Base-by-base conservation (phyloP, 2,329 filamentous ascomycete genomes). In the Colletotrichum lupini region DNA sequence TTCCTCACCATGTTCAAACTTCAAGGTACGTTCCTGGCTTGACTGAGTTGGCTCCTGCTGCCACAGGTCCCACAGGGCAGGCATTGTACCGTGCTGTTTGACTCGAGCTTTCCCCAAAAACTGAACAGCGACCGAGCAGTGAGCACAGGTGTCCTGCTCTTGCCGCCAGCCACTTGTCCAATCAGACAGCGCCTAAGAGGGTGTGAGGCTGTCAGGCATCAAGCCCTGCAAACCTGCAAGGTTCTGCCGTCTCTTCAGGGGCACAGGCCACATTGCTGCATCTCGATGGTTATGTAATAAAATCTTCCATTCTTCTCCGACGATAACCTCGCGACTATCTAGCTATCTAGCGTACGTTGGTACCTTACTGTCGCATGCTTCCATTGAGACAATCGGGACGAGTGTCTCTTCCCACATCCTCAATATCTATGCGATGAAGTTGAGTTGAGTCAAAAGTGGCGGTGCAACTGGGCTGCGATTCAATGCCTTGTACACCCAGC, bases 201-300 rank as follows among this genome's bases (percentile, higher is more conserved):
- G 22, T 28, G 24, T 63, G 42, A 60, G 62, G 62, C 72, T 42
- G 28, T 68, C 56, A 72, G 72, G 72, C 72, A 74, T 67, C 72
- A 59, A 68, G n/a, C 14, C 7, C 12, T 35, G 22, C 67, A 59
- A 46, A 63, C 7, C 8, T 35, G 22, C 67, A 59, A 55, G 68
- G 68, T 61, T 61, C n/a, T 49, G n/a, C 26, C 24, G 11, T 37
- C 46, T 55, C 30, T 32, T 72, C 52, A 74, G 24, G 49, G 42
- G 72, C 72, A 74, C 72, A 68, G 62, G 62, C 62, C 72, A 74
- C 62, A 61, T 66, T 26, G 24, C 28, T 16, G 16, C 24, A 32
- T 11, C 24, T 30, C 22, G 4, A 58, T 42, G 66, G 64, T 72
- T 73, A 66, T 24, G 58, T 68, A 72, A 72, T 7, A 8, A 16